Conservation (phyloP, 345 rosid species). For the Dipteronia dyeriana region DNA sequence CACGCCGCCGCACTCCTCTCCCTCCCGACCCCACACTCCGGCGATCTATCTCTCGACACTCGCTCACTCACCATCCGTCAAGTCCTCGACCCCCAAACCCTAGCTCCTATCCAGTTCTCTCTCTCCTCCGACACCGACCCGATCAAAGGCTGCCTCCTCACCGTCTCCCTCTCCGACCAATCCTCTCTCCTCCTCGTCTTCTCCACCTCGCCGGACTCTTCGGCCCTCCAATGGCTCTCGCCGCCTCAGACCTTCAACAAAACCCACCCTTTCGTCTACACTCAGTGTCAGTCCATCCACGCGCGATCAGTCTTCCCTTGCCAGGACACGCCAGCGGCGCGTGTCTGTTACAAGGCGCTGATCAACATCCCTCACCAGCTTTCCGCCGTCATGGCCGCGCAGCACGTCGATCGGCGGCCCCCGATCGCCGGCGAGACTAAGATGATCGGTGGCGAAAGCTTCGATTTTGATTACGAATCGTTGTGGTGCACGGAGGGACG, state of each 20-base stretch:
- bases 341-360: constrained; percentile 60
- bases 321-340: constrained; percentile 93
- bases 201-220: constrained; percentile 68
- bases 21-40: constrained; percentile 50
- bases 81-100: constrained; percentile 51
- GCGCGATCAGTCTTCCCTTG: constrained; percentile 92
- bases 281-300: constrained; percentile 88
- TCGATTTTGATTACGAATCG: constrained; percentile 27
- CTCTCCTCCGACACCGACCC: constrained; percentile 43
- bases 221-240: constrained; percentile 90
- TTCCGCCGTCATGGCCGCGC: constrained; percentile 89
- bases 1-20: constrained; percentile 76
- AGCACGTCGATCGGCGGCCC: constrained; percentile 58
- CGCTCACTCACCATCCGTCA: constrained; percentile 56
- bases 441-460: constrained; percentile 20
- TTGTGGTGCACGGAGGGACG: constrained; percentile 74
- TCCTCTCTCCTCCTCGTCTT: constrained; percentile 46
- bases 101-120: constrained; percentile 43
- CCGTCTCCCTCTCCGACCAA: constrained; percentile 45
- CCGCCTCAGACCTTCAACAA: constrained; percentile 79
- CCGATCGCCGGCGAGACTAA: constrained; percentile 54
- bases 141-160: constrained; percentile 52
- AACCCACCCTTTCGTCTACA: constrained; percentile 68
- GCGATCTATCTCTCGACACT: constrained; percentile 63
- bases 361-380: constrained; percentile 67